These are phyloP conservation scores for Acanthamoeba polyphaga DNA, from an alignment of 208 protist genomes.

Conservation along the genomic window DNA sequence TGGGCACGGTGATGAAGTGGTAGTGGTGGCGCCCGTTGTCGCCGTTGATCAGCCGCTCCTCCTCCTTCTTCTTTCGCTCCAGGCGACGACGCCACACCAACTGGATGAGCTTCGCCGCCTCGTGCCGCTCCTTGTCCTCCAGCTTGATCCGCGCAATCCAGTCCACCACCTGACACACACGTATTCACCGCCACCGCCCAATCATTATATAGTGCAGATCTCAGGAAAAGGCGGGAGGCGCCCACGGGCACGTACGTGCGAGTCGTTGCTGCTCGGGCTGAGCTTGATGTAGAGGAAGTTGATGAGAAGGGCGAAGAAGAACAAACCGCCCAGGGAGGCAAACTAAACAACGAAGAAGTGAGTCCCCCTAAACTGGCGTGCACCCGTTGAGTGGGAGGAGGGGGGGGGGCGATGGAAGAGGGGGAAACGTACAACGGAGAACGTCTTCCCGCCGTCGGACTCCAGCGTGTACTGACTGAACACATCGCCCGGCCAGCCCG, in stretches of 20 bases:
- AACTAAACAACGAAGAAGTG: neutral
- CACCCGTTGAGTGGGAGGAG: neutral
- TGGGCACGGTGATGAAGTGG: constrained; percentile 3
- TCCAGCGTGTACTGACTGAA: neutral
- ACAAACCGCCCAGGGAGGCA: constrained; percentile 18
- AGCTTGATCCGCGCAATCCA: constrained; percentile 59
- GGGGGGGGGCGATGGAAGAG: too few relatives aligned
- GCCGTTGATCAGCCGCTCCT: neutral
- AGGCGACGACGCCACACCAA: neutral
- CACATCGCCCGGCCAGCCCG: constrained; percentile 45
- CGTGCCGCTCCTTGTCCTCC: constrained; percentile 31
- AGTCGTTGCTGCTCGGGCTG: constrained; percentile 30
- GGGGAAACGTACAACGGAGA: neutral
- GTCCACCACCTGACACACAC: neutral
- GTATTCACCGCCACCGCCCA: neutral
- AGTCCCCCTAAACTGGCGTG: neutral
- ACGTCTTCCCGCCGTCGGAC: neutral
- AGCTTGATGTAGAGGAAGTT: constrained; percentile 49
- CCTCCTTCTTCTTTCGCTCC: neutral
- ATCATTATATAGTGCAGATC: too few relatives aligned
- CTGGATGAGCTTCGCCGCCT: constrained; percentile 51
- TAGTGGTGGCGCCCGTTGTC: neutral
- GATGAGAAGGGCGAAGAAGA: constrained; percentile 60
- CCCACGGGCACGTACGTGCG: neutral
- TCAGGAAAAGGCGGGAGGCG: neutral